Conservation (phyloP, 768 basidiomycete genomes). For the Rhizopogon roseolus region DNA sequence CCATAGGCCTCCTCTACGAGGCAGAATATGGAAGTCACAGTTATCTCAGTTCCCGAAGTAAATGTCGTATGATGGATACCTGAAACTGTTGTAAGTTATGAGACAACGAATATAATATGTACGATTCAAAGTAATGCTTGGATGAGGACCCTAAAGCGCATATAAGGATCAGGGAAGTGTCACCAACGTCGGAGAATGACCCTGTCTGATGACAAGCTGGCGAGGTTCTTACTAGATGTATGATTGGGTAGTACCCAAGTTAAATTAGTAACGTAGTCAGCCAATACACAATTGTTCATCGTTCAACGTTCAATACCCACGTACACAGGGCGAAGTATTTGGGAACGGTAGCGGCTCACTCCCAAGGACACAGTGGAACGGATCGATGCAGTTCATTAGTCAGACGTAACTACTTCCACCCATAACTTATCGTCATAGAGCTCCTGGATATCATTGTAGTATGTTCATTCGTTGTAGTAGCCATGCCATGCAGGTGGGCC, state of each 20-base stretch:
- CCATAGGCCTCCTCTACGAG: constrained; percentile 44
- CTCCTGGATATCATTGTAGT: not conserved
- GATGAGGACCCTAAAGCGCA: constrained; percentile 32
- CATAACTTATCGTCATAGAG: not conserved
- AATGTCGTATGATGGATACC: not conserved
- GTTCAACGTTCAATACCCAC: too few species aligned
- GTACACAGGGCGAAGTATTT: too few species aligned
- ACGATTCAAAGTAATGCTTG: not conserved
- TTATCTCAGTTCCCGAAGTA: constrained; percentile 71
- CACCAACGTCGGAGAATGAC: constrained; percentile 22
- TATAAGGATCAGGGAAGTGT: constrained; percentile 25
- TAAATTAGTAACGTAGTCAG: too few species aligned
- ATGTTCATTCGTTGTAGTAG: not conserved
- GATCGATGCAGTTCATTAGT: too few species aligned
- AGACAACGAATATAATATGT: not conserved
- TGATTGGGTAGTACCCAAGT: too few species aligned
- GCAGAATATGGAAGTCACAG: constrained; percentile 75
- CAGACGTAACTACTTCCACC: not conserved
- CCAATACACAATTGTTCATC: too few species aligned
- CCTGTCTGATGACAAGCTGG: too few species aligned
- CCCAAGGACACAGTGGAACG: too few species aligned
- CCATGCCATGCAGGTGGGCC: not conserved
- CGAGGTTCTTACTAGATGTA: too few species aligned
- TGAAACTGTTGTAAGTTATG: not conserved
- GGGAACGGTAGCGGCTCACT: too few species aligned